Evolutionary conservation across 78 protist species (phyloP).

Genomic region (Protostelium mycophagum): DNA sequence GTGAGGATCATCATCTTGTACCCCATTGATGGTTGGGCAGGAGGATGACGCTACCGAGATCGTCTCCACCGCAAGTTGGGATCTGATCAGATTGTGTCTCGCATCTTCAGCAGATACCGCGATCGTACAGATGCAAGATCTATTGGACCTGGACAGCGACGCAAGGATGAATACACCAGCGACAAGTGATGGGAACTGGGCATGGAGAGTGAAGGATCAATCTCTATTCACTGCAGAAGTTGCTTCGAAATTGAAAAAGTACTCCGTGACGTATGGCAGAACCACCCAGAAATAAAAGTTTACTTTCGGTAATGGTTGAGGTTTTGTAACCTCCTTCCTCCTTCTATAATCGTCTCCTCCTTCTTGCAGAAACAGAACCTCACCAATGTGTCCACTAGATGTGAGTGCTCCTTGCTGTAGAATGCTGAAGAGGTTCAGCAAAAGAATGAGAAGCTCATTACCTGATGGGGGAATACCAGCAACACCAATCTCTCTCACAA

Average conservation of each 20-base stretch:
- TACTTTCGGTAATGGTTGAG: conserved; percentile 2
- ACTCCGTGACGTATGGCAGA: not conserved
- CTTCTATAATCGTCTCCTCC: conserved; percentile 24
- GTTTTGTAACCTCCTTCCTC: conserved; percentile 6
- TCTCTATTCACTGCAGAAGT: not conserved
- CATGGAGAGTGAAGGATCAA: not conserved
- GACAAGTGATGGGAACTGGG: not conserved
- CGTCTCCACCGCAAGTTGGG: not conserved
- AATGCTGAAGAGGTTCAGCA: too few species aligned
- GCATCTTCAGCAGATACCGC: not conserved
- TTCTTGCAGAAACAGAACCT: conserved; percentile 61
- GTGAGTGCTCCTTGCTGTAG: conserved; percentile 47
- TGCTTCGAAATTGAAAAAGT: not conserved
- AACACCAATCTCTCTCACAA: conserved; percentile 72
- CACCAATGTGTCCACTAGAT: conserved; percentile 20
- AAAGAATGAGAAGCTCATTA: too few species aligned
- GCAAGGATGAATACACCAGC: not conserved
- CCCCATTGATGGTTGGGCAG: not conserved
- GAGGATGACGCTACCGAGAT: not conserved
- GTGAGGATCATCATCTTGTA: not conserved
- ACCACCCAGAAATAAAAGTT: too few species aligned
- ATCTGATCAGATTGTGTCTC: not conserved
- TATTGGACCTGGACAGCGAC: not conserved
- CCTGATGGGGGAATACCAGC: conserved; percentile 75
- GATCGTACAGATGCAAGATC: not conserved